phyloP scores from a whole-genome alignment of 2,329 filamentous ascomycete species.

The Trichoderma sp. region DNA sequence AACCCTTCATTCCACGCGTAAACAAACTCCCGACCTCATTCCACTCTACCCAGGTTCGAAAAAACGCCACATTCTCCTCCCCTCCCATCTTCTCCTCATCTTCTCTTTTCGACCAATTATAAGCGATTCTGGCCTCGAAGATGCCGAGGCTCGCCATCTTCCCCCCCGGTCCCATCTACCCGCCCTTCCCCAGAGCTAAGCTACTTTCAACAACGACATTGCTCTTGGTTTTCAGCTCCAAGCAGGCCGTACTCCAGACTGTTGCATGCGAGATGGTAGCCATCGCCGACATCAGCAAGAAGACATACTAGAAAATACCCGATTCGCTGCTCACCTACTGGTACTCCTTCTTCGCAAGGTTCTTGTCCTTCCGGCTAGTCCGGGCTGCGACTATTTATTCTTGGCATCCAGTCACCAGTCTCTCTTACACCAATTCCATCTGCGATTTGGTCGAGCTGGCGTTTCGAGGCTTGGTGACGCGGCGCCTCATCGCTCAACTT shows the following conservation, averaged over 20 bases:
- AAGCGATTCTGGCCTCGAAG: background rate
- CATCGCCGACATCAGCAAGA: background rate
- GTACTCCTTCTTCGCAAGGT: background rate
- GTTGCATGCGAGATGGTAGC: background rate
- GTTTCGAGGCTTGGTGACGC: background rate
- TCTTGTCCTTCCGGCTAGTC: background rate
- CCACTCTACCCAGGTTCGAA: background rate
- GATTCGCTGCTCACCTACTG: background rate
- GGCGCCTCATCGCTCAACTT: background rate
- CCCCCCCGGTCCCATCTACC: background rate
- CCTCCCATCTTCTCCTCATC: background rate
- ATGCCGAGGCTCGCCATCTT: conserved; percentile 15
- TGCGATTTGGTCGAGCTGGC: background rate
- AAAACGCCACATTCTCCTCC: background rate
- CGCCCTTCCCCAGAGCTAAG: background rate
- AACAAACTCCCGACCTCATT: background rate
- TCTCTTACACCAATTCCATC: background rate
- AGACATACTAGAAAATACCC: background rate
- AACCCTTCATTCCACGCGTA: background rate
- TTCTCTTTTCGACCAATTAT: conserved; percentile 4
- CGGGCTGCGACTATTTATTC: background rate
- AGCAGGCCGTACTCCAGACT: background rate
- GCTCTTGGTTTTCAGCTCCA: background rate
- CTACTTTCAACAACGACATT: background rate
- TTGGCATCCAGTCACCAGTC: background rate